Percentiles rank a stretch among this genome's conserved stretches.
These are phyloP conservation scores for Boletus vermiculosoides DNA, from an alignment of 768 basidiomycete species.

Conservation along the genomic window DNA sequence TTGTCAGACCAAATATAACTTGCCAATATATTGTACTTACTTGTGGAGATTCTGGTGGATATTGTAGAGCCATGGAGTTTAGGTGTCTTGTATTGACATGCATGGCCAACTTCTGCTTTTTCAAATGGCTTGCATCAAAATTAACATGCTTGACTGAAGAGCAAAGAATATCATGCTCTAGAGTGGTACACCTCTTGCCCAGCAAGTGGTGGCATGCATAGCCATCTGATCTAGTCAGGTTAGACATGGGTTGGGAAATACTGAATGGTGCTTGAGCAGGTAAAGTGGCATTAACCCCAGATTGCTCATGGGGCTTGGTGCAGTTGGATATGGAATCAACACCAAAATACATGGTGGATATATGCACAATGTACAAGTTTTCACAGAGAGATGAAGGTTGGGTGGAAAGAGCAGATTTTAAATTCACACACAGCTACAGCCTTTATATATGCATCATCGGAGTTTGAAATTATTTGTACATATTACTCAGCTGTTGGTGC, in stretches of 20 bases:
- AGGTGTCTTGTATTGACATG: constrained; percentile 22
- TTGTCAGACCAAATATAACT: not conserved
- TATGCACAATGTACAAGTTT: not conserved
- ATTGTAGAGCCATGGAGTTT: not conserved
- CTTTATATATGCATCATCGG: constrained; percentile 16
- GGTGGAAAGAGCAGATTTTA: not conserved
- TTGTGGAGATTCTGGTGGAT: not conserved
- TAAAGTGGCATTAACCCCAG: not conserved
- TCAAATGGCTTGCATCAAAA: not conserved
- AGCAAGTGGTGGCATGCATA: not conserved
- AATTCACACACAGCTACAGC: not conserved
- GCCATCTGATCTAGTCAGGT: not conserved
- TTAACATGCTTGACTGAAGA: not conserved
- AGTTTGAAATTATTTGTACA: constrained; percentile 10
- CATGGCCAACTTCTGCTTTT: constrained; percentile 12
- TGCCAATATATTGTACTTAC: constrained; percentile 1
- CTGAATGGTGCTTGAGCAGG: not conserved
- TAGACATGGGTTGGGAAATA: not conserved
- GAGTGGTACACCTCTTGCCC: not conserved
- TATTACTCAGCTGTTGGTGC: constrained; percentile 2
- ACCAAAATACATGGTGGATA: constrained; percentile 4
- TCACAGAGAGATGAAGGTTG: not conserved
- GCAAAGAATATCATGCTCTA: not conserved
- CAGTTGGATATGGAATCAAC: not conserved
- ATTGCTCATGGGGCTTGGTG: not conserved